Percentiles rank a stretch among this genome's conserved stretches.
phyloP scores from a whole-genome alignment of 177 flowering plant species.

The Vitis hybrid region DNA sequence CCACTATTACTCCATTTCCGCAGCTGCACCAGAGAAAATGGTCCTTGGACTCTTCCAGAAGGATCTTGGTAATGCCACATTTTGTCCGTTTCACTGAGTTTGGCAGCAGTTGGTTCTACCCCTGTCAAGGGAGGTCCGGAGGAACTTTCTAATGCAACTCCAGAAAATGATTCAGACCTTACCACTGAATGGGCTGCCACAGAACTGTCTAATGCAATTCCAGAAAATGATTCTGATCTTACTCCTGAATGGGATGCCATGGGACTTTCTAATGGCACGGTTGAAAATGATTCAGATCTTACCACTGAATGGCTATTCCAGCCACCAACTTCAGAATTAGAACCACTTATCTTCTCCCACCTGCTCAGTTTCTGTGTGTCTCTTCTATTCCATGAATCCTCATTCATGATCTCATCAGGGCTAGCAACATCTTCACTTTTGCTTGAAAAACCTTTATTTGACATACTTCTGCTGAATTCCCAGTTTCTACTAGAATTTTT shows the following conservation, averaged over 20 bases:
- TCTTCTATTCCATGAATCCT: conserved; percentile 44
- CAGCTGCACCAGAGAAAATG: conserved; percentile 85
- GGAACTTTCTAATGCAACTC: conserved; percentile 26
- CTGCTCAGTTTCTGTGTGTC: conserved; percentile 34
- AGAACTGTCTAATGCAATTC: conserved; percentile 27
- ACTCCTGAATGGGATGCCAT: conserved; percentile 12
- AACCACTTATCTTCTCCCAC: conserved; percentile 30
- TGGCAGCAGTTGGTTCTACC: conserved; percentile 20
- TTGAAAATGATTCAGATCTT: conserved; percentile 31
- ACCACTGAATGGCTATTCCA: conserved; percentile 24
- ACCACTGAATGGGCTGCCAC: conserved; percentile 13
- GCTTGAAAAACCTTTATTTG: conserved; percentile 38
- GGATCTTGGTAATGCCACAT: conserved; percentile 94
- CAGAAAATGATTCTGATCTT: conserved; percentile 31
- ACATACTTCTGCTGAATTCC: conserved; percentile 49
- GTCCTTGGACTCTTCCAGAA: conserved; percentile 85
- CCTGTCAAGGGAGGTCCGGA: conserved; percentile 25
- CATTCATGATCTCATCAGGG: conserved; percentile 34
- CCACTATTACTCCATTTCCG: conserved; percentile 88
- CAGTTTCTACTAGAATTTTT: conserved; percentile 33
- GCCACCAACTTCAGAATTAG: conserved; percentile 24
- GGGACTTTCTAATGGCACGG: conserved; percentile 26
- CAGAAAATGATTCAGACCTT: conserved; percentile 31
- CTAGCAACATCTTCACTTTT: conserved; percentile 32
- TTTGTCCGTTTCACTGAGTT: conserved; percentile 65